phyloP scores from a whole-genome alignment of 2,329 filamentous ascomycete genomes.

The Aureobasidium mangrovei region DNA sequence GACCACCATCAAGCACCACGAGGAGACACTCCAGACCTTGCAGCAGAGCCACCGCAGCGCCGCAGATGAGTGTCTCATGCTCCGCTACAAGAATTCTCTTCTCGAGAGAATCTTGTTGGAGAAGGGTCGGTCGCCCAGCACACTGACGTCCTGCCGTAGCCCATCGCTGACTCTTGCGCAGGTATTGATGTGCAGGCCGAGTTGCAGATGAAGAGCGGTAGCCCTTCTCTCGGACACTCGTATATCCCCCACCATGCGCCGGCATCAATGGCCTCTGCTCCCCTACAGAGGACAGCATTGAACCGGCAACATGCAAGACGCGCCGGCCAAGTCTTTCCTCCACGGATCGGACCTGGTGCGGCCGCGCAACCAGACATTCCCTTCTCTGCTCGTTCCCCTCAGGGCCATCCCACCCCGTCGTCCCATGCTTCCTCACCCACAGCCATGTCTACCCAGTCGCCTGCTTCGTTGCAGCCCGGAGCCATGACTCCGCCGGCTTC shows the following conservation, averaged over 20 bases:
- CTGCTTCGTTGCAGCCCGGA: conserved; percentile 51
- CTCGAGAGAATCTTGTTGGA: conserved; percentile 91
- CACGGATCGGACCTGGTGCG: conserved; percentile 20
- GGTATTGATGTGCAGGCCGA: conserved; percentile 97
- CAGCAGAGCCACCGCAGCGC: conserved; percentile 91
- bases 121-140: conserved; percentile 56
- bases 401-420: conserved; percentile 71
- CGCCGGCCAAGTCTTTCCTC: conserved; percentile 30
- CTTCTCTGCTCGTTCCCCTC: conserved; percentile 52
- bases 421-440: conserved; percentile 66
- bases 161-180: conserved; percentile 29
- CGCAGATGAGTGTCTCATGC: conserved; percentile 94
- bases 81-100: conserved; percentile 96
- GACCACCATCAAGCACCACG: conserved; percentile 93
- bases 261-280: conserved; percentile 45
- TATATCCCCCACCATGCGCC: conserved; percentile 46
- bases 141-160: neutral
- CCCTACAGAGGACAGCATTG: conserved; percentile 71
- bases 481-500: conserved; percentile 54
- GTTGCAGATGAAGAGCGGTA: conserved; percentile 83
- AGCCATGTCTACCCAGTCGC: conserved; percentile 49
- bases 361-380: conserved; percentile 17
- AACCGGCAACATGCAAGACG: conserved; percentile 54
- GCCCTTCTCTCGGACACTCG: conserved; percentile 66
- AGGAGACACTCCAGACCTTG: conserved; percentile 83